Percentiles rank a stretch among this genome's conserved stretches.
phyloP scores from a whole-genome alignment of 73 alveolate species.

The Stentor coeruleus region DNA sequence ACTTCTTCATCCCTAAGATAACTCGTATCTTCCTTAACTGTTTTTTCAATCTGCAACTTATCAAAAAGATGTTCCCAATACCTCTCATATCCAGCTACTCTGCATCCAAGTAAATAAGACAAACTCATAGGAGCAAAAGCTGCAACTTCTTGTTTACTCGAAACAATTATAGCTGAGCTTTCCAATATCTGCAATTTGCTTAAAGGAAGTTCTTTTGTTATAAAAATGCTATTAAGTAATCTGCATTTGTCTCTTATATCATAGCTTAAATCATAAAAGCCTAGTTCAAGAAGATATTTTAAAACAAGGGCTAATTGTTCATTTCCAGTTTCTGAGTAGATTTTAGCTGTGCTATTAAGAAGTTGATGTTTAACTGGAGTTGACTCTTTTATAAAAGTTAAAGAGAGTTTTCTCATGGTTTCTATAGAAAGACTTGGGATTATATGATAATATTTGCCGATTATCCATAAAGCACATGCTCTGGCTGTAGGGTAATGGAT shows the following conservation, averaged over 20 bases:
- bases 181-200: neutral
- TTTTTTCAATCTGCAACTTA: neutral
- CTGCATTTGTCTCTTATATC: conserved; percentile 9
- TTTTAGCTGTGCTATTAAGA: neutral
- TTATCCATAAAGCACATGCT: conserved; percentile 11
- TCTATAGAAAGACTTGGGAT: conserved; percentile 1
- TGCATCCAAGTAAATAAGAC: neutral
- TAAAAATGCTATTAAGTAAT: neutral
- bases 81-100: conserved; percentile 5
- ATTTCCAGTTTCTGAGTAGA: neutral
- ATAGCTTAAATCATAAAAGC: neutral
- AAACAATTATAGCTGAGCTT: neutral
- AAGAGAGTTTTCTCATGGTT: neutral
- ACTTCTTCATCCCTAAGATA: neutral
- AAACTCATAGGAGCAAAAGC: conserved; percentile 7
- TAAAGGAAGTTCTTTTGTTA: neutral
- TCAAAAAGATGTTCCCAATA: neutral
- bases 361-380: conserved; percentile 8
- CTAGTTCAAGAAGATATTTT: neutral
- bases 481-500: neutral
- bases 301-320: neutral
- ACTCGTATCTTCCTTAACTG: neutral
- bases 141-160: neutral
- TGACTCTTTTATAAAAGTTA: neutral
- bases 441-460: neutral